Evolutionary conservation across 371 early-diverging fungal genomes (phyloP), one percentile per base, ranked within the genome.

Genomic region (Mucor sp.): DNA sequence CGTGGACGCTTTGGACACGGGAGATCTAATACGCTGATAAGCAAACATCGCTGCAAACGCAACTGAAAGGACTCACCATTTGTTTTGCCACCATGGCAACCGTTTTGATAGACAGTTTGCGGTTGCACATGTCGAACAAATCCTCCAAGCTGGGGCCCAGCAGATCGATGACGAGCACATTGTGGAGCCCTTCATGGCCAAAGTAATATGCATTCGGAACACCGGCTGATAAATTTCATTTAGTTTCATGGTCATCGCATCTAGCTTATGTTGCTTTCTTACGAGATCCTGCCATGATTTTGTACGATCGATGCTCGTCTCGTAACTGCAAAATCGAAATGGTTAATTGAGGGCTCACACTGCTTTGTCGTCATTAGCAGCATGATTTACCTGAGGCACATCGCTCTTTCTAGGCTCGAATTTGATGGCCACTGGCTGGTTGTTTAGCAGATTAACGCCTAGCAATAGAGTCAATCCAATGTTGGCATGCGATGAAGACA

Each of bases 101-200:
- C 0, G 99, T 98, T 78, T 99, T 97, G 61, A 94, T 81, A 27
- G 91, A 82, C 70, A 99, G 96, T 72, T 92, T 91, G 63, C 98
- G 88, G 23, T 91, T 85, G 74, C 99, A 97, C 78, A 94, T 86
- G 72, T 96, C 97, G 85, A 99, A 99, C 71, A 99, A 84, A 78
- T 99, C 97, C 76, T 99, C 99, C 17, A 99, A 83, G 68, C 94
- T 93, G 6, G 95, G 95, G 6, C 99, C 99, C n/a, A 99, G 89
- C 69, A 99, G 79, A 77, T 99, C 99, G 72, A 99, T 96, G 67
- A 97, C 94, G 15, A 98, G 86, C n/a, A 97, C 87, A 78, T 96
- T 97, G 76, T 97, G 95, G 30, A 95, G 88, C 4, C 97, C 97
- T 80, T 98, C 98, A 72, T 94, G 95, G 28, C 97, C 98, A 87